A percentile compares a stretch with the other conserved stretches of the same genome.
These are phyloP conservation scores for Rhodotorula sp. DNA, from an alignment of 1,284 basidiomycete genomes.

Conservation along the genomic window DNA sequence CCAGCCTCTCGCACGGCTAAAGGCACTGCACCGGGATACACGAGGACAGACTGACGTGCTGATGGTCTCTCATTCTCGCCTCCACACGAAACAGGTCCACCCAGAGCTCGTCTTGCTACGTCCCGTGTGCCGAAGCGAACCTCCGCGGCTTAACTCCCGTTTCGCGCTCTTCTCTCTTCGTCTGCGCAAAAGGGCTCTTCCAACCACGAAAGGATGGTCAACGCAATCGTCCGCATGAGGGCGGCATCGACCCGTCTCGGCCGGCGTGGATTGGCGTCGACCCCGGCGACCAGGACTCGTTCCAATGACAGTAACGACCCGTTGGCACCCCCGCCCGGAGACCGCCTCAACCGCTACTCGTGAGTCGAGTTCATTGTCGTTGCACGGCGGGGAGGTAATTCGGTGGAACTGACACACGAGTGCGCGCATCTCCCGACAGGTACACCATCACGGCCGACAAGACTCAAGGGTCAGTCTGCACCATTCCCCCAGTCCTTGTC, in stretches of 20 bases:
- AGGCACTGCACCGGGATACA: no score
- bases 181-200: no score
- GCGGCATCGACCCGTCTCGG: no score
- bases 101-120: background rate
- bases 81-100: background rate
- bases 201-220: no score
- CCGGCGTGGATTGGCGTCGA: no score
- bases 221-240: no score
- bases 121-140: background rate
- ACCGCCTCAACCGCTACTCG: constrained; percentile 14
- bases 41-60: background rate
- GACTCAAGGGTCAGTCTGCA: constrained; percentile 5
- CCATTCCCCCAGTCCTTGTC: no score
- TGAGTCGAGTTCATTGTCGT: background rate
- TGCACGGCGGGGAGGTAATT: background rate
- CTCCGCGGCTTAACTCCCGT: constrained; percentile 1
- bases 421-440: background rate
- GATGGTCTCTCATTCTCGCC: background rate
- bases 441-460: constrained; percentile 2
- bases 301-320: background rate
- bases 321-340: background rate
- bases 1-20: no score
- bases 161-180: background rate
- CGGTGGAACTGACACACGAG: background rate
- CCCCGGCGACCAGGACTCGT: no score